Evolutionary conservation across 2,329 filamentous ascomycete species (phyloP).

Genomic region (Fusarium penzigii): DNA sequence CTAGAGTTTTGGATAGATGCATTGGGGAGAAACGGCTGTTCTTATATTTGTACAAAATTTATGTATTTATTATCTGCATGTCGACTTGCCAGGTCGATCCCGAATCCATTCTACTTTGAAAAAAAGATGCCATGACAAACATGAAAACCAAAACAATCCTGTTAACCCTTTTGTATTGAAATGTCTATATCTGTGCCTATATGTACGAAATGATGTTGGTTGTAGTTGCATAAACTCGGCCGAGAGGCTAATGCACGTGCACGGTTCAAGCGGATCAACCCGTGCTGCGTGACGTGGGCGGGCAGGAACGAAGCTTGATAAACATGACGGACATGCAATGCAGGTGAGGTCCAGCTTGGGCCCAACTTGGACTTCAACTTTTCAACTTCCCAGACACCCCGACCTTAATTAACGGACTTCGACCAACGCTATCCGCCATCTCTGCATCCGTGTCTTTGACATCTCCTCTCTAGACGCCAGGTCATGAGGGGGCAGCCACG

Average conservation of each 20-base stretch:
- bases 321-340: slow-evolving; percentile 20
- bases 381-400: slow-evolving; percentile 3
- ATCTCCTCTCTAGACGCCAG: slow-evolving; percentile 1
- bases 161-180: background rate
- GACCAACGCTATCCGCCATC: slow-evolving; percentile 1
- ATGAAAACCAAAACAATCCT: no score
- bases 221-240: background rate
- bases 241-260: slow-evolving; percentile 18
- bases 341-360: slow-evolving; percentile 19
- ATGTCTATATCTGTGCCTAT: no score
- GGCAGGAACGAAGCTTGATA: slow-evolving; percentile 14
- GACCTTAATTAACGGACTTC: background rate
- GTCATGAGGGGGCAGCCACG: slow-evolving; percentile 28
- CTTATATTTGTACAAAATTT: slow-evolving; percentile 21
- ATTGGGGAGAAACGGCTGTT: slow-evolving; percentile 5
- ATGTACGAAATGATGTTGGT: slow-evolving; percentile 2
- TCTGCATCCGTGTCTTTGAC: background rate
- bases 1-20: slow-evolving; percentile 11
- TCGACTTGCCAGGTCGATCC: background rate
- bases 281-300: slow-evolving; percentile 14
- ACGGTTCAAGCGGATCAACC: slow-evolving; percentile 33
- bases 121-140: no score
- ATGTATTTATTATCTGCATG: slow-evolving; percentile 10
- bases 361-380: slow-evolving; percentile 22
- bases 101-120: background rate